Evolutionary conservation across 495 filamentous ascomycete species (phyloP).

Genomic region (Aspergillus nanangensis): DNA sequence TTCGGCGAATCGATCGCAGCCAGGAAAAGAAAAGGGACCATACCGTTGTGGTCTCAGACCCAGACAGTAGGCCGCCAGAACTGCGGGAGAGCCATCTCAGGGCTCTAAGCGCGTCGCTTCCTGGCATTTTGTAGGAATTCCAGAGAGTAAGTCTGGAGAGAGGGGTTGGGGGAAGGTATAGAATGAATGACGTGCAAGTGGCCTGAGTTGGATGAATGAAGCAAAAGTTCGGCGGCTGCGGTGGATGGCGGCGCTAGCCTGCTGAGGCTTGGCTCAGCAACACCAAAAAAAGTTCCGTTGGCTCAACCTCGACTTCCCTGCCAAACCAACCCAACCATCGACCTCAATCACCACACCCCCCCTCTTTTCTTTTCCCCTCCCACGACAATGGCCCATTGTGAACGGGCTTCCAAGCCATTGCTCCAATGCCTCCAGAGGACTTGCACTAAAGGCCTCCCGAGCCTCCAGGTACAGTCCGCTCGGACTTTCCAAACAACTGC

Average conservation of each 20-base stretch:
- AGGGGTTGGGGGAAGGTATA: constrained; percentile 13
- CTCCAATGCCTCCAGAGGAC: constrained; percentile 56
- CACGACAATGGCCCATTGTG: constrained; percentile 62
- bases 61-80: constrained; percentile 36
- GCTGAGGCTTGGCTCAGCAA: constrained; percentile 29
- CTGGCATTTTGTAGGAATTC: constrained; percentile 29
- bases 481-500: constrained; percentile 37
- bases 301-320: constrained; percentile 18
- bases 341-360: constrained; percentile 2
- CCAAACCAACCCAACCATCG: constrained; percentile 1
- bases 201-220: constrained; percentile 18
- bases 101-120: constrained; percentile 30
- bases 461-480: constrained; percentile 29
- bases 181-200: too few relatives aligned
- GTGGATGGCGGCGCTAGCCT: constrained; percentile 29
- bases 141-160: background rate
- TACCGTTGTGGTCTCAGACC: constrained; percentile 46
- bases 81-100: constrained; percentile 40
- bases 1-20: too few relatives aligned
- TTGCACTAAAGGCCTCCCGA: constrained; percentile 27
- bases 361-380: constrained; percentile 2
- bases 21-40: constrained; percentile 10
- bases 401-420: constrained; percentile 63
- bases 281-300: constrained; percentile 37
- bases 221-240: constrained; percentile 39